Percentiles rank a stretch among this genome's conserved stretches.
phyloP scores from a whole-genome alignment of 345 rosid genomes.

The Leavenworthia alabamica region DNA sequence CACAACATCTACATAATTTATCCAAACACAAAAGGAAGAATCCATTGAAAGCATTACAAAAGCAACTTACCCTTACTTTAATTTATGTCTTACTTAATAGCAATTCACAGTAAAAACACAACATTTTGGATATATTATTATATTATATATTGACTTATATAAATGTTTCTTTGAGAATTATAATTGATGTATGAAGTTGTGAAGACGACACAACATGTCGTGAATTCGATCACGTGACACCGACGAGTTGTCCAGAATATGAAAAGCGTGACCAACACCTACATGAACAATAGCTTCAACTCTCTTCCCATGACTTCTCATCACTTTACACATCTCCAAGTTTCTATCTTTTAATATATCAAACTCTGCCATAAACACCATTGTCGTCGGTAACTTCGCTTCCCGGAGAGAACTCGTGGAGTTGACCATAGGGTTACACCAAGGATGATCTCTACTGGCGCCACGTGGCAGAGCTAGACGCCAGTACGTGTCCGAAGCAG shows the following conservation, averaged over 20 bases:
- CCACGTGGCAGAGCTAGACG: constrained; percentile 65
- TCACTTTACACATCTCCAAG: constrained; percentile 46
- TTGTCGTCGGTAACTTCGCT: constrained; percentile 27
- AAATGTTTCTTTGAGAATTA: neutral
- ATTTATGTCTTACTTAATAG: neutral
- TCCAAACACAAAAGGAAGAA: neutral
- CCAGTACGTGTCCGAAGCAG: constrained; percentile 73
- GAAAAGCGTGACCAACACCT: constrained; percentile 80
- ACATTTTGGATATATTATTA: neutral
- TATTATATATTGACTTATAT: neutral
- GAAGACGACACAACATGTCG: constrained; percentile 57
- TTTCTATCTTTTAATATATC: constrained; percentile 59
- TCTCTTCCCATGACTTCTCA: constrained; percentile 46
- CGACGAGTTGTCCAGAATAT: constrained; percentile 37
- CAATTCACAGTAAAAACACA: neutral
- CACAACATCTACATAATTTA: neutral
- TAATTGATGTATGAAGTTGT: constrained; percentile 38
- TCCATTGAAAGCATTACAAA: constrained; percentile 2
- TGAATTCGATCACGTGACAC: constrained; percentile 41
- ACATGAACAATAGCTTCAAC: constrained; percentile 49
- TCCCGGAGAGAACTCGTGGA: neutral
- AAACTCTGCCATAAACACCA: constrained; percentile 66
- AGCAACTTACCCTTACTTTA: constrained; percentile 1
- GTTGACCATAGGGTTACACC: constrained; percentile 58
- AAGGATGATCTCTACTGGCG: constrained; percentile 64